phyloP scores from a whole-genome alignment of 2,329 filamentous ascomycete species.

The Neofusicoccum umdonicola region DNA sequence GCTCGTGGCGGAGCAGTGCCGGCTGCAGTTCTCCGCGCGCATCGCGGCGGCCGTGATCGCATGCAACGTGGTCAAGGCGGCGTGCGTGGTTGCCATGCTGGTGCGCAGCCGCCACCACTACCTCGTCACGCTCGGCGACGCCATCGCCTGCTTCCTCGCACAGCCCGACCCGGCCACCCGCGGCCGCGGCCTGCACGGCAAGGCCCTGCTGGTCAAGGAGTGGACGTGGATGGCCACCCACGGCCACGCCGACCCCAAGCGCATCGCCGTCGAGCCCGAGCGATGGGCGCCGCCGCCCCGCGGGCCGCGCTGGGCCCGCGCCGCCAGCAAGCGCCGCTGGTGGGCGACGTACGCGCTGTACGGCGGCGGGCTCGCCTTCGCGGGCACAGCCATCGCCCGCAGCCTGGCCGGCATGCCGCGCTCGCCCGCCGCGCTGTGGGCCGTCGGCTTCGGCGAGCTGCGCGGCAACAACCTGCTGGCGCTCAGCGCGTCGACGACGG shows the following conservation, averaged over 20 bases:
- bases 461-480: slow-evolving; percentile 13
- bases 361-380: background rate
- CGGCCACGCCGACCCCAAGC: background rate
- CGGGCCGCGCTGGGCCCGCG: background rate
- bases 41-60: slow-evolving; percentile 22
- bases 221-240: slow-evolving; percentile 3
- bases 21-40: slow-evolving; percentile 21
- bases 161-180: slow-evolving; percentile 23
- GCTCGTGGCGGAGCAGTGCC: slow-evolving; percentile 20
- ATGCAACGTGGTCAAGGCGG: slow-evolving; percentile 25
- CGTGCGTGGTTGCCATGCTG: slow-evolving; percentile 22
- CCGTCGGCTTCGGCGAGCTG: slow-evolving; percentile 11
- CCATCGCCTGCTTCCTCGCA: slow-evolving; percentile 26
- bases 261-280: background rate
- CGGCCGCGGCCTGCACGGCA: slow-evolving; percentile 21
- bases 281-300: background rate
- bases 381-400: slow-evolving; percentile 15
- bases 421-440: slow-evolving; percentile 19
- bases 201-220: slow-evolving; percentile 14
- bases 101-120: slow-evolving; percentile 11
- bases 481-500: slow-evolving; percentile 4
- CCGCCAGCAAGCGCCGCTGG: slow-evolving; percentile 10
- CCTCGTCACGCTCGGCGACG: slow-evolving; percentile 30
- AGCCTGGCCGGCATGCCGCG: slow-evolving; percentile 1
- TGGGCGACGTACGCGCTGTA: slow-evolving; percentile 2